These are phyloP conservation scores for Carex scoparia DNA, from an alignment of 176 grass and related monocot species.

Conservation along the genomic window DNA sequence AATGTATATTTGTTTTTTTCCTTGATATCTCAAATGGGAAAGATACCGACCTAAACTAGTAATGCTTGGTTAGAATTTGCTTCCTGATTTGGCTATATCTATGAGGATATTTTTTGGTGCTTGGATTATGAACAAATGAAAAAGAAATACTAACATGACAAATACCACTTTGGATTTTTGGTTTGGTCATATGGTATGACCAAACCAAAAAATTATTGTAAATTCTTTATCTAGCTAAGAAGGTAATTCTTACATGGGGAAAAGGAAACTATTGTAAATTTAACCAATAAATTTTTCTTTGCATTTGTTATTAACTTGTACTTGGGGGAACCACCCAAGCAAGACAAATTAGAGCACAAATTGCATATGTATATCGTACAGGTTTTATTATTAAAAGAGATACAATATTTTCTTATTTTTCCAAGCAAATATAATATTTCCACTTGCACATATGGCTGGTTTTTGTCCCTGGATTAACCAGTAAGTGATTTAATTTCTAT, in stretches of 20 bases:
- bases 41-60: not conserved
- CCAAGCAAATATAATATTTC: not conserved
- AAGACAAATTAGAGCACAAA: not conserved
- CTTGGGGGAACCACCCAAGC: not conserved
- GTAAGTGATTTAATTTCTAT: not conserved
- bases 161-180: not conserved
- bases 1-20: not conserved
- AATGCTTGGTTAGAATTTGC: not conserved
- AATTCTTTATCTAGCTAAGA: not conserved
- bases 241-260: not conserved
- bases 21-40: not conserved
- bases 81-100: not conserved
- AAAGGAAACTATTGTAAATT: not conserved
- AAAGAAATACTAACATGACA: not conserved
- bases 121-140: conserved; percentile 1
- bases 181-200: not conserved
- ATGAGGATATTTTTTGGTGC: not conserved
- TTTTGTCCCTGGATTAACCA: not conserved
- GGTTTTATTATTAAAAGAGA: not conserved
- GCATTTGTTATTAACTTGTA: not conserved
- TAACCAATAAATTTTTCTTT: not conserved
- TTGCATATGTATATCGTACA: not conserved
- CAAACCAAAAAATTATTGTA: too few species aligned
- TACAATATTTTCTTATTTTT: not conserved
- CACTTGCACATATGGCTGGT: not conserved